Conservation (phyloP, 2,329 filamentous ascomycete genomes). For the Nectriaceae sp. region DNA sequence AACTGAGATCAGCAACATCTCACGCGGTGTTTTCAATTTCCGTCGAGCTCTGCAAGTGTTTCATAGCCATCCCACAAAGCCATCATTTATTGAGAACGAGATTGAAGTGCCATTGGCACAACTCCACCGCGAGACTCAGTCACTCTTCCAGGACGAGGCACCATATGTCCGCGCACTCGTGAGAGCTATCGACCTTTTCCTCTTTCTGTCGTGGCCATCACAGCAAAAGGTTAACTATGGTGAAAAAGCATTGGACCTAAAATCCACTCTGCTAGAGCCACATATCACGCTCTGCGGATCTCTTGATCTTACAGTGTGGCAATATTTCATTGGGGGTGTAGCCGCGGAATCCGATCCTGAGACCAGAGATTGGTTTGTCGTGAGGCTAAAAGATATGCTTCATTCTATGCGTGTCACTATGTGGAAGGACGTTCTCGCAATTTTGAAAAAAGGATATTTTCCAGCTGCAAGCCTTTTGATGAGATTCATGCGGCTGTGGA, state of each 20-base stretch:
- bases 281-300: conserved; percentile 18
- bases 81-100: not conserved
- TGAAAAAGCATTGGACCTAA: conserved; percentile 8
- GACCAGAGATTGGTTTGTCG: conserved; percentile 6
- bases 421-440: not conserved
- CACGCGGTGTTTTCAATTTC: not conserved
- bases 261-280: conserved; percentile 4
- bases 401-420: not conserved
- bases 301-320: conserved; percentile 18
- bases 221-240: not conserved
- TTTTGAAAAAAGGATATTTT: conserved; percentile 1
- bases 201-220: conserved; percentile 15
- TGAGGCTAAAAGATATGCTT: conserved; percentile 4
- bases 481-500: too few species aligned
- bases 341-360: conserved; percentile 2
- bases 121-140: conserved; percentile 6
- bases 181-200: conserved; percentile 8
- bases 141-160: conserved; percentile 8
- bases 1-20: conserved; percentile 5
- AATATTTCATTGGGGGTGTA: conserved; percentile 21
- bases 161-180: conserved; percentile 11
- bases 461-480: too few species aligned
- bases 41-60: conserved; percentile 1
- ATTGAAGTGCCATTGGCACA: too few species aligned
- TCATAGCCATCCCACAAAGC: not conserved